Evolutionary conservation across 2,329 filamentous ascomycete genomes (phyloP), one percentile per base, ranked within the genome.

Genomic region (Macrophomina tecta): DNA sequence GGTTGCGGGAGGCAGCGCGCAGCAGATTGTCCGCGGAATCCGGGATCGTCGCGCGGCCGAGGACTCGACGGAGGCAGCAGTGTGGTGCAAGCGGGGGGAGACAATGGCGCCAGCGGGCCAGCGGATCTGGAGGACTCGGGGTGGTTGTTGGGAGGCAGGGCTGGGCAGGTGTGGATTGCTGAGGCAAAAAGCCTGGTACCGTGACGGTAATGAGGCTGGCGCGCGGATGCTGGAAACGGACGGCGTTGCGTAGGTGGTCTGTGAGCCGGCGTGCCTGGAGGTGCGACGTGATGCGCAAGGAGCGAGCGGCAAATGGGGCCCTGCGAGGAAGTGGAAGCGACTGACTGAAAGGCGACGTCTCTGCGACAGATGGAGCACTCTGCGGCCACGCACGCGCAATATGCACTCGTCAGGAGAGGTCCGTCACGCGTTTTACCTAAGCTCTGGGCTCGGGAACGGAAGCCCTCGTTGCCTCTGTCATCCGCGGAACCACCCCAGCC

Each of bases 171-270:
- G 28, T 63, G 60, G 60, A 51, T 30, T 36, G 60, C 48, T 58
- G 55, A 28, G 46, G 34, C 60, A 63, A 52, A 42, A n/a, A 42
- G 46, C 16, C 38, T 40, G 61, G 34, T 28, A 53, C 34, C 32
- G 36, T 51, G 61, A 64, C 61, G 42, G 49, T 51, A 51, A 64
- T 53, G 46, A 53, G 46, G 61, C 34, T 52, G 61, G 46, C 45
- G 60, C 60, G 60, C 60, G 32, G 45, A 51, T 36, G 42, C 30
- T 51, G 42, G 60, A 62, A 48, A 51, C 48, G 48, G 60, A 63
- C 42, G 48, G 60, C 49, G 62, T 64, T 64, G 62, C 62, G 62
- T 64, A 64, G 28, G 51, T 65, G 62, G 62, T 65, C 62, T 55
- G 52, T 55, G 62, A 55, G 51, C 49, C 51, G 62, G 62, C 62